Evolutionary conservation across 768 basidiomycete species (phyloP).

Genomic region (Mycena floridula): DNA sequence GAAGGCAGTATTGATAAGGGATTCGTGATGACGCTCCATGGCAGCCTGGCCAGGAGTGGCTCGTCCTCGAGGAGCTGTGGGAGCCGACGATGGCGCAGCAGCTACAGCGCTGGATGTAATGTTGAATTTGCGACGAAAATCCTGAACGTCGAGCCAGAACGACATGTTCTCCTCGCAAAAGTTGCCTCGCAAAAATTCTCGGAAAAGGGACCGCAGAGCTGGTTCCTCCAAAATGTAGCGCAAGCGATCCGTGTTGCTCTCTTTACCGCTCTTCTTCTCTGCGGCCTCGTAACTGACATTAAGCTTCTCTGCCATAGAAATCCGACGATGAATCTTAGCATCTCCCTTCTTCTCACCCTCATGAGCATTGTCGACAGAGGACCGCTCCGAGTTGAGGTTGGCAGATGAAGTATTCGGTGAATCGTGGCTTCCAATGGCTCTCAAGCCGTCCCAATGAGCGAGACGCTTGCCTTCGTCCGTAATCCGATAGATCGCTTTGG

Average conservation of each 20-base stretch:
- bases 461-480: slow-evolving; percentile 86
- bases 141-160: slow-evolving; percentile 96
- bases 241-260: slow-evolving; percentile 89
- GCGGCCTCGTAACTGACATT: slow-evolving; percentile 48
- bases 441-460: slow-evolving; percentile 73
- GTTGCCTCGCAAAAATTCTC: slow-evolving; percentile 89
- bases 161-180: slow-evolving; percentile 98
- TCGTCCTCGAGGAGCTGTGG: slow-evolving; percentile 26
- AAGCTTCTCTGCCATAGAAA: slow-evolving; percentile 71
- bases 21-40: slow-evolving; percentile 97
- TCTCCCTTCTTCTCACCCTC: slow-evolving; percentile 28
- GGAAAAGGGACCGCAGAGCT: slow-evolving; percentile 80
- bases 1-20: slow-evolving; percentile 90
- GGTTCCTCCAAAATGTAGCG: slow-evolving; percentile 92
- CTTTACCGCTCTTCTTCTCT: slow-evolving; percentile 58
- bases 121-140: slow-evolving; percentile 94
- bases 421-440: slow-evolving; percentile 32
- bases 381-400: slow-evolving; percentile 53
- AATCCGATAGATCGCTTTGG: slow-evolving; percentile 91
- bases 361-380: slow-evolving; percentile 46
- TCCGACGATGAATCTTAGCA: slow-evolving; percentile 71
- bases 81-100: slow-evolving; percentile 23
- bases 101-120: slow-evolving; percentile 91
- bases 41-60: slow-evolving; percentile 73
- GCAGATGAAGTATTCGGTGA: slow-evolving; percentile 65